Conservation (phyloP, 108 stramenopile species). For the Skeletonema tropicum region DNA sequence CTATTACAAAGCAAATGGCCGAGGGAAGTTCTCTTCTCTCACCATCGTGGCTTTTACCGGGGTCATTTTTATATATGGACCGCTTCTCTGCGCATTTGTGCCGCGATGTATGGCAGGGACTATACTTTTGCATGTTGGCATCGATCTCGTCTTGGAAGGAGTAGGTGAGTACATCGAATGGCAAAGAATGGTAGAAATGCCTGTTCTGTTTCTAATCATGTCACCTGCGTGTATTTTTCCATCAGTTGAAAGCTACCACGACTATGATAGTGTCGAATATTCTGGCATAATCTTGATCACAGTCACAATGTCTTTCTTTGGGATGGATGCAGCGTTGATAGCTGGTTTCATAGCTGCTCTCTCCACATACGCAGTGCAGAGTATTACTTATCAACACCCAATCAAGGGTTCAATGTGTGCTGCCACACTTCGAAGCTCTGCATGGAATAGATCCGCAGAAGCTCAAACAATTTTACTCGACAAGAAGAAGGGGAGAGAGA, state of each 20-base stretch:
- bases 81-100: constrained; percentile 13
- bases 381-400: constrained; percentile 58
- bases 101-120: constrained; percentile 56
- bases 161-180: constrained; percentile 4
- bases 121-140: constrained; percentile 48
- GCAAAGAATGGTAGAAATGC: no score
- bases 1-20: constrained; percentile 70
- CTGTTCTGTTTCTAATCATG: no score
- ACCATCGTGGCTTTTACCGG: constrained; percentile 23
- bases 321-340: constrained; percentile 74
- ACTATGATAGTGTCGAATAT: constrained; percentile 54
- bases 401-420: constrained; percentile 74
- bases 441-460: constrained; percentile 49
- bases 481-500: constrained; percentile 43
- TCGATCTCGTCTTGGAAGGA: constrained; percentile 49
- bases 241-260: constrained; percentile 13
- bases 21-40: constrained; percentile 52
- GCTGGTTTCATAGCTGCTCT: constrained; percentile 68
- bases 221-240: background rate
- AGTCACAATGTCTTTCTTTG: constrained; percentile 68
- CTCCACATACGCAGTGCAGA: constrained; percentile 66
- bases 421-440: constrained; percentile 59
- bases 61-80: constrained; percentile 27
- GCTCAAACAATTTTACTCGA: constrained; percentile 58
- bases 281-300: constrained; percentile 73